Conservation (phyloP, 1,284 basidiomycete species). For the Puccinia coronata region DNA sequence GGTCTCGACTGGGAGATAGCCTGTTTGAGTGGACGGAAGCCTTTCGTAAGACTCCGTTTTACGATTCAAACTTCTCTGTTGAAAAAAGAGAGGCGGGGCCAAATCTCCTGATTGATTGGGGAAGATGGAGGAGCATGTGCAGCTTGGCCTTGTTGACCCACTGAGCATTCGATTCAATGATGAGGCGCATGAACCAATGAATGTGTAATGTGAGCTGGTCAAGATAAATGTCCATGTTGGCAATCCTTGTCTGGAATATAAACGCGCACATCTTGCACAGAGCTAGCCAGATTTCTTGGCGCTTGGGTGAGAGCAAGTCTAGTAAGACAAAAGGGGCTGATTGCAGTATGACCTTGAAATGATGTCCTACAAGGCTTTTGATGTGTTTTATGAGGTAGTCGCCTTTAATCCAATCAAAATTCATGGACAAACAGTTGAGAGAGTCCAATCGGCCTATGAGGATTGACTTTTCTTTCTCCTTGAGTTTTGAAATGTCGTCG, state of each 20-base stretch:
- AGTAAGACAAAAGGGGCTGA: too few species aligned
- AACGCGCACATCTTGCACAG: slow-evolving; percentile 58
- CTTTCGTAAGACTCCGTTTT: neutral
- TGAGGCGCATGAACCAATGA: slow-evolving; percentile 56
- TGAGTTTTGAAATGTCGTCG: slow-evolving; percentile 55
- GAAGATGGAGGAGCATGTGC: slow-evolving; percentile 54
- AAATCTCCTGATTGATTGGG: slow-evolving; percentile 50
- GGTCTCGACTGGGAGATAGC: neutral
- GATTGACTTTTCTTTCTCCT: slow-evolving; percentile 30
- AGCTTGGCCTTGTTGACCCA: slow-evolving; percentile 62
- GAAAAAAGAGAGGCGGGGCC: slow-evolving; percentile 16
- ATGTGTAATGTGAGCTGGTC: slow-evolving; percentile 57
- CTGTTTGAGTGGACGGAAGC: too few species aligned
- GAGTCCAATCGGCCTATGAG: too few species aligned
- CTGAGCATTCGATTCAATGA: slow-evolving; percentile 55
- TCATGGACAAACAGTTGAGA: too few species aligned
- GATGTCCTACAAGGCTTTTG: too few species aligned
- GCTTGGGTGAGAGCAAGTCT: slow-evolving; percentile 57
- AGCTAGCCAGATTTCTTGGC: slow-evolving; percentile 57
- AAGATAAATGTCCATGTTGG: slow-evolving; percentile 56
- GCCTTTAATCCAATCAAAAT: too few species aligned
- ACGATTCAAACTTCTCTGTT: slow-evolving; percentile 22
- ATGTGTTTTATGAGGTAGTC: too few species aligned
- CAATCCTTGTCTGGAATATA: slow-evolving; percentile 60
- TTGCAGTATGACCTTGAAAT: too few species aligned